Conservation (phyloP, 2,329 filamentous ascomycete genomes). For the Nothophaeocryptopus gaeumannii region DNA sequence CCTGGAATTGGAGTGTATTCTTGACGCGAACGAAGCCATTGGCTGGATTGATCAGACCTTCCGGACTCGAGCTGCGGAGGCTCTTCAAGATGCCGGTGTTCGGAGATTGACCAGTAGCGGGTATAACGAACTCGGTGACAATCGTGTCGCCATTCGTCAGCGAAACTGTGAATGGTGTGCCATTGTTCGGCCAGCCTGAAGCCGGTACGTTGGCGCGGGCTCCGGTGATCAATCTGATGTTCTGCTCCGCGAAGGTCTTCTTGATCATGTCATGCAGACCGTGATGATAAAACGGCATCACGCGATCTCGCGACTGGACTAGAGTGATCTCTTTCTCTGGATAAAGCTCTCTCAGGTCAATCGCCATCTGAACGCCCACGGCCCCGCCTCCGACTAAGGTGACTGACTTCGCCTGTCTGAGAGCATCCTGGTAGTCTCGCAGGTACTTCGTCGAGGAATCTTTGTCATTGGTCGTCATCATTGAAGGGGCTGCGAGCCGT, state of each 20-base stretch:
- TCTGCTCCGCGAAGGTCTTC: slow-evolving; percentile 47
- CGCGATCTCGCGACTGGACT: slow-evolving; percentile 54
- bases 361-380: slow-evolving; percentile 60
- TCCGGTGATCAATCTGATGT: slow-evolving; percentile 51
- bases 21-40: slow-evolving; percentile 44
- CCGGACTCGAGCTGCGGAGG: slow-evolving; percentile 50
- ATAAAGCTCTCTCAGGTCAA: slow-evolving; percentile 57
- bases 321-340: slow-evolving; percentile 57
- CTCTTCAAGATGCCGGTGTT: slow-evolving; percentile 51
- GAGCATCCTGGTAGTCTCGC: slow-evolving; percentile 21
- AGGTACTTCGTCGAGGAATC: slow-evolving; percentile 15
- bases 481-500: slow-evolving; percentile 17
- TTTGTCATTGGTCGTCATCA: slow-evolving; percentile 20
- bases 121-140: slow-evolving; percentile 55
- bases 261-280: slow-evolving; percentile 41
- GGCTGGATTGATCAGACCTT: slow-evolving; percentile 15
- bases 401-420: slow-evolving; percentile 20
- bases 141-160: slow-evolving; percentile 47
- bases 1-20: slow-evolving; percentile 56
- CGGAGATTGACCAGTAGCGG: slow-evolving; percentile 59
- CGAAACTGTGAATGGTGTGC: slow-evolving; percentile 35
- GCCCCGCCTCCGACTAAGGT: slow-evolving; percentile 54
- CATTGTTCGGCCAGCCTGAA: slow-evolving; percentile 25
- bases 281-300: slow-evolving; percentile 54
- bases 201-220: slow-evolving; percentile 27